These are phyloP conservation scores for Penicillium robsamsonii DNA, from an alignment of 495 filamentous ascomycete genomes.

Conservation along the genomic window DNA sequence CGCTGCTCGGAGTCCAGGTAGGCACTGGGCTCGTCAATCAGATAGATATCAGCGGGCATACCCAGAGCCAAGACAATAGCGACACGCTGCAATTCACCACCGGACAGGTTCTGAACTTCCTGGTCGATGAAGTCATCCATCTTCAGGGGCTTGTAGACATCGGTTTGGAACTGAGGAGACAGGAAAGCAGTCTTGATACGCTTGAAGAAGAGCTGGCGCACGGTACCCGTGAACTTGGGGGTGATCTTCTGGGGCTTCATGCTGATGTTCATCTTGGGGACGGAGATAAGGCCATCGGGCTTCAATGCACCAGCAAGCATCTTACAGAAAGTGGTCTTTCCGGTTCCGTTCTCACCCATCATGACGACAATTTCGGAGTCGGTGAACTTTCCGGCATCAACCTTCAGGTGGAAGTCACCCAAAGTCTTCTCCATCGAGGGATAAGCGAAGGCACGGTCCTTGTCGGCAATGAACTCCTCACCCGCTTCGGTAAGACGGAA, in stretches of 20 bases:
- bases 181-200: slow-evolving; percentile 96
- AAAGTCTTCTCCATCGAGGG: slow-evolving; percentile 92
- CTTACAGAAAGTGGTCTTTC: slow-evolving; percentile 96
- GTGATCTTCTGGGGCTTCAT: slow-evolving; percentile 99
- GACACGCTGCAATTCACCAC: slow-evolving; percentile 98
- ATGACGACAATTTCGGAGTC: slow-evolving; percentile 98
- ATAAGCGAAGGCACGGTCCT: slow-evolving; percentile 79
- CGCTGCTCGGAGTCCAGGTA: slow-evolving; percentile 98
- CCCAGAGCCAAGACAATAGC: slow-evolving; percentile 95
- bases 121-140: slow-evolving; percentile 99
- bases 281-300: slow-evolving; percentile 70
- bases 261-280: slow-evolving; percentile 93
- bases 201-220: slow-evolving; percentile 92
- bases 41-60: slow-evolving; percentile 94
- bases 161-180: slow-evolving; percentile 96
- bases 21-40: slow-evolving; percentile 93
- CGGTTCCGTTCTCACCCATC: slow-evolving; percentile 98
- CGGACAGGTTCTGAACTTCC: slow-evolving; percentile 97
- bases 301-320: slow-evolving; percentile 91
- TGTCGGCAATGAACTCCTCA: slow-evolving; percentile 87
- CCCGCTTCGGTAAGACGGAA: slow-evolving; percentile 93
- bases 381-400: slow-evolving; percentile 84
- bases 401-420: slow-evolving; percentile 78
- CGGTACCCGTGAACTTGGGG: slow-evolving; percentile 94
- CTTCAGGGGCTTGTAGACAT: slow-evolving; percentile 97